Evolutionary conservation across 352 stramenopile genomes (phyloP).

Genomic region (Phytopythium ostracodes): DNA sequence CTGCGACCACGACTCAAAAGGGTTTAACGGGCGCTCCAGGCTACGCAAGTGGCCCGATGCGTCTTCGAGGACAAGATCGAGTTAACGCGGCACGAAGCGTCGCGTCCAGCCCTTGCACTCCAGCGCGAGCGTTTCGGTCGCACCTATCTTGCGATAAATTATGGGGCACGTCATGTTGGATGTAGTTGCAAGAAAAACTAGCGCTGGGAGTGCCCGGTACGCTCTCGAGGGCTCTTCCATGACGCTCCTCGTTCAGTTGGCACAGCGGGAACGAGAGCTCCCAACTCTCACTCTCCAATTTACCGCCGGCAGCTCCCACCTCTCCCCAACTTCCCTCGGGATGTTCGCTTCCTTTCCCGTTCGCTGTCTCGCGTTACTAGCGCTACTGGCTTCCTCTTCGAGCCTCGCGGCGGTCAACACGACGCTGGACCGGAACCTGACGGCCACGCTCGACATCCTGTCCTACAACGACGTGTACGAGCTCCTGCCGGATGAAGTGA

Average conservation of each 20-base stretch:
- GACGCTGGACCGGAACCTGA: conserved; percentile 23
- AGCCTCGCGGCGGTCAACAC: not conserved
- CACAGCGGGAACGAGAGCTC: too few species aligned
- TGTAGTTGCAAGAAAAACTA: too few species aligned
- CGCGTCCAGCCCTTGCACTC: not conserved
- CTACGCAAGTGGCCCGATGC: too few species aligned
- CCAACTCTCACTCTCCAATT: not conserved
- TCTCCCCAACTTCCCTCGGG: not conserved
- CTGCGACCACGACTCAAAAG: too few species aligned
- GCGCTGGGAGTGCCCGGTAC: too few species aligned
- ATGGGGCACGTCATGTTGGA: not conserved
- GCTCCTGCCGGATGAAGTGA: conserved; percentile 57
- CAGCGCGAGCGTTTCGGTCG: not conserved
- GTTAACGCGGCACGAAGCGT: not conserved
- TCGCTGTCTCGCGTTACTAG: not conserved
- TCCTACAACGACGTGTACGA: conserved; percentile 84
- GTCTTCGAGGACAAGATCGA: too few species aligned
- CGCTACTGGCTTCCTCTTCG: not conserved
- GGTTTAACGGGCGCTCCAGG: too few species aligned
- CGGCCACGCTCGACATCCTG: conserved; percentile 56
- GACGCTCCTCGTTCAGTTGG: not conserved
- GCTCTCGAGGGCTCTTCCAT: too few species aligned
- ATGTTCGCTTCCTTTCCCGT: not conserved
- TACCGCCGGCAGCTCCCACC: not conserved
- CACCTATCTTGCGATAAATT: not conserved